Evolutionary conservation across 2,329 filamentous ascomycete species (phyloP), one percentile per base, ranked within the genome.

Genomic region (Diaporthe humulicola): DNA sequence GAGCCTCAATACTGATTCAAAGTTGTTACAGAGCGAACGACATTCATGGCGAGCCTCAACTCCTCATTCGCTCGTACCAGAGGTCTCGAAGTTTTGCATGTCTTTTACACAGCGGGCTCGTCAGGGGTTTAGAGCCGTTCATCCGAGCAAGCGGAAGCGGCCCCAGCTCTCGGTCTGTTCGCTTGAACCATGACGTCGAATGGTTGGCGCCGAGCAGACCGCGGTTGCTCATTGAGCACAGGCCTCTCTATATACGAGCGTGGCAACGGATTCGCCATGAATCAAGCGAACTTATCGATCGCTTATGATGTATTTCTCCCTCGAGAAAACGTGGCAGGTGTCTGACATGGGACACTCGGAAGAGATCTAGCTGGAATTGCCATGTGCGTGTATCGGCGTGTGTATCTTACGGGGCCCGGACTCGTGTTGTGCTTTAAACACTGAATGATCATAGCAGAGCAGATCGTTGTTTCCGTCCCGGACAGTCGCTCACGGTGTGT

Each of bases 151-250:
- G 42, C 42, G 60, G 60, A 17, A 33, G 60, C 28, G 48, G 45
- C 30, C 14, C 7, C 6, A 19, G 38, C 15, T 15, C n/a, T 25
- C 14, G 22, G 30, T 67, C 45, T 52, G 45, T 67, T 52, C 64
- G 45, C 45, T 67, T n/a, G 30, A 30, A 36, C 42, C 42, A 67
- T 67, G 45, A 52, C 61, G 30, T 52, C 7, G 61, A 67, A 17
- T 10, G 1, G 33, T 38, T 38, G 61, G 61, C 61, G 45, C 61
- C 45, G 6, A 67, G 61, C 12, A 67, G 45, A 67, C 45, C 30
- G 14, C 28, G 25, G 61, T 50, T n/a, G 30, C 61, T 67, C 6
- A 38, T 25, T 67, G 30, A 38, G 61, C 30, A 67, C 45, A 38
- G 12, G 61, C 61, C 22, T 52, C 22, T 52, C 22, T 15, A 67